These are phyloP conservation scores for Candida saitoana DNA, from an alignment of 805 yeast species.

Conservation along the genomic window DNA sequence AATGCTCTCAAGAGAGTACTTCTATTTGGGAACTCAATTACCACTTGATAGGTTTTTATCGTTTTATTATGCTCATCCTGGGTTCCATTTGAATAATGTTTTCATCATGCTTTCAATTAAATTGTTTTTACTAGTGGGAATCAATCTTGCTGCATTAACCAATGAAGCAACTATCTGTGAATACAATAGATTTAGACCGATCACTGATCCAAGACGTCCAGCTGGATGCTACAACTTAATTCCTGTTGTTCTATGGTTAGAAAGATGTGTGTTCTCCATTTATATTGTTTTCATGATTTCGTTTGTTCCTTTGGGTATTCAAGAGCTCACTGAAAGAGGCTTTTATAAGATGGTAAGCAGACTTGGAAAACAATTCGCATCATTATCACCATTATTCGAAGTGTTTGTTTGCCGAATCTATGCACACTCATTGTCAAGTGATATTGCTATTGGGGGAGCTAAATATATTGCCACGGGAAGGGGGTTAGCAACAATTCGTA, in stretches of 20 bases:
- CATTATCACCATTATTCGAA: slow-evolving; percentile 77
- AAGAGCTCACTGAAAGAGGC: slow-evolving; percentile 80
- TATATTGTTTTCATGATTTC: slow-evolving; percentile 80
- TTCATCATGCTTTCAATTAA: slow-evolving; percentile 75
- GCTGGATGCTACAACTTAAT: slow-evolving; percentile 68
- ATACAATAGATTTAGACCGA: slow-evolving; percentile 61
- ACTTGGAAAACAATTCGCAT: slow-evolving; percentile 62
- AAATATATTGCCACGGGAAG: slow-evolving; percentile 83
- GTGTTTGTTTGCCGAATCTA: slow-evolving; percentile 79
- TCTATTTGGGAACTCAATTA: slow-evolving; percentile 73
- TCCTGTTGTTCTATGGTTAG: slow-evolving; percentile 77
- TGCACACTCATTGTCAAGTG: slow-evolving; percentile 65
- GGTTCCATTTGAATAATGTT: slow-evolving; percentile 78
- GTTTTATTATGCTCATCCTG: slow-evolving; percentile 82
- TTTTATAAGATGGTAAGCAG: slow-evolving; percentile 70
- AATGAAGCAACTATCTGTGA: slow-evolving; percentile 67
- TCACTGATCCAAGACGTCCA: slow-evolving; percentile 64
- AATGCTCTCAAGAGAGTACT: slow-evolving; percentile 79
- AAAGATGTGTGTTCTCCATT: slow-evolving; percentile 76
- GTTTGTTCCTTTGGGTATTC: slow-evolving; percentile 72
- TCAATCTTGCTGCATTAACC: slow-evolving; percentile 68
- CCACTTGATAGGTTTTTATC: slow-evolving; percentile 79
- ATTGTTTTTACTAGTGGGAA: slow-evolving; percentile 63
- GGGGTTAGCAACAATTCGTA: slow-evolving; percentile 80
- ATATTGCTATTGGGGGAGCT: slow-evolving; percentile 80